A percentile compares a stretch with the other conserved stretches of the same genome.
These are phyloP conservation scores for Melianthus villosus DNA, from an alignment of 441 rosid genomes.

Conservation along the genomic window DNA sequence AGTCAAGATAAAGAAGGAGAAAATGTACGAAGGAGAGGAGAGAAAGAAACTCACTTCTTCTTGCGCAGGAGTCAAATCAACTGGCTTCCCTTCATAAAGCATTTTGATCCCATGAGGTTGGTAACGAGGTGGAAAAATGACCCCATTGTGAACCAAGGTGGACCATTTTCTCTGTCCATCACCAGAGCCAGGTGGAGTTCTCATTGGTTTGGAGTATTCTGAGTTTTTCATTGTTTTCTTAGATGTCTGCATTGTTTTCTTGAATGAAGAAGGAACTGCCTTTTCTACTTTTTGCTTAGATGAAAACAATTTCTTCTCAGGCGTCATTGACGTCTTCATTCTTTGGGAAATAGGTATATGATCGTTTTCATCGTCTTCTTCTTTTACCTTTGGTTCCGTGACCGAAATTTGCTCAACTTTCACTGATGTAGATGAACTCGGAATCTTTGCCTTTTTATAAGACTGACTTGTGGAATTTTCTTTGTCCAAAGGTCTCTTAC, in stretches of 20 bases:
- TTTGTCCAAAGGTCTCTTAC: constrained; percentile 64
- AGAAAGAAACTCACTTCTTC: constrained; percentile 74
- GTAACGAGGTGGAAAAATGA: constrained; percentile 91
- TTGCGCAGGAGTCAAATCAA: constrained; percentile 70
- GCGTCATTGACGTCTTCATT: constrained; percentile 31
- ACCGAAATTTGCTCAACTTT: constrained; percentile 29
- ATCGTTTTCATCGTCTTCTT: constrained; percentile 48
- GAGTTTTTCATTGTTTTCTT: constrained; percentile 51
- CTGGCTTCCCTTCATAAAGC: constrained; percentile 53
- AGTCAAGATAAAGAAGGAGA: background rate
- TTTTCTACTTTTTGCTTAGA: constrained; percentile 32
- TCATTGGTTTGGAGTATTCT: constrained; percentile 56
- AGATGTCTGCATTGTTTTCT: constrained; percentile 32
- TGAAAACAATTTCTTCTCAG: constrained; percentile 25
- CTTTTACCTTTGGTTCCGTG: constrained; percentile 29
- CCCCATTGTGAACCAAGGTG: constrained; percentile 86
- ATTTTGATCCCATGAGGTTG: constrained; percentile 73
- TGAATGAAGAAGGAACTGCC: constrained; percentile 34
- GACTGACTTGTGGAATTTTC: constrained; percentile 29
- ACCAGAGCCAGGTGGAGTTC: constrained; percentile 53
- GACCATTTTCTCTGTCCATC: constrained; percentile 99
- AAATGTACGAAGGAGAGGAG: constrained; percentile 7
- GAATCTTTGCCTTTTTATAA: constrained; percentile 53
- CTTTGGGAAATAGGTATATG: constrained; percentile 58
- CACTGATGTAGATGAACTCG: constrained; percentile 21